Percentiles rank a stretch among this genome's conserved stretches.
Evolutionary conservation across 2,329 filamentous ascomycete genomes (phyloP).

Genomic region (Colletotrichum graminicola): DNA sequence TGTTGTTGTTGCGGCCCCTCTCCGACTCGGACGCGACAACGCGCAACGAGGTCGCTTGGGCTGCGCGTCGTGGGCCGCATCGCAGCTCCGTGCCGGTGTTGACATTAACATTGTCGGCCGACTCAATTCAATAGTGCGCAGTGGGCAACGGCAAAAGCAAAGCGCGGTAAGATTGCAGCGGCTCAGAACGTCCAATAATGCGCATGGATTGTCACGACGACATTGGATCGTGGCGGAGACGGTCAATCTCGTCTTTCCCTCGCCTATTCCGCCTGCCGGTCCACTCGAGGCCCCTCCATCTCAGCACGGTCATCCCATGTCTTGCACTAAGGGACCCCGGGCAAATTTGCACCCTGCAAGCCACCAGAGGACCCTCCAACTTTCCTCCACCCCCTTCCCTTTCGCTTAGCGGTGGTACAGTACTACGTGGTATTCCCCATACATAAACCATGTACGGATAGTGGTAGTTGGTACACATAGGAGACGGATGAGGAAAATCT

Average conservation of each 20-base stretch:
- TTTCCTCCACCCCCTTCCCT: neutral
- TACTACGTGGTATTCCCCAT: neutral
- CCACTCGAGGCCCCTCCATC: slow-evolving; percentile 31
- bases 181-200: slow-evolving; percentile 20
- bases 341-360: slow-evolving; percentile 12
- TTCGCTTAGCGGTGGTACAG: neutral
- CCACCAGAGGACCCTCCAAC: slow-evolving; percentile 19
- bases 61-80: neutral
- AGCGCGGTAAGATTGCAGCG: slow-evolving; percentile 38
- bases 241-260: slow-evolving; percentile 40
- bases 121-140: slow-evolving; percentile 30
- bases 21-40: neutral
- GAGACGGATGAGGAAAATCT: slow-evolving; percentile 1
- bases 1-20: neutral
- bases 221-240: slow-evolving; percentile 39
- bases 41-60: slow-evolving; percentile 12
- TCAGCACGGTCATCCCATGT: slow-evolving; percentile 36
- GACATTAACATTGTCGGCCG: slow-evolving; percentile 11
- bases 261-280: slow-evolving; percentile 35
- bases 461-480: neutral
- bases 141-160: slow-evolving; percentile 33
- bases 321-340: slow-evolving; percentile 29
- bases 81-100: neutral
- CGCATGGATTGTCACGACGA: slow-evolving; percentile 38
- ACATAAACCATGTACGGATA: too few species aligned